phyloP scores from a whole-genome alignment of 306 rosid genomes.

The Castanea sativa region DNA sequence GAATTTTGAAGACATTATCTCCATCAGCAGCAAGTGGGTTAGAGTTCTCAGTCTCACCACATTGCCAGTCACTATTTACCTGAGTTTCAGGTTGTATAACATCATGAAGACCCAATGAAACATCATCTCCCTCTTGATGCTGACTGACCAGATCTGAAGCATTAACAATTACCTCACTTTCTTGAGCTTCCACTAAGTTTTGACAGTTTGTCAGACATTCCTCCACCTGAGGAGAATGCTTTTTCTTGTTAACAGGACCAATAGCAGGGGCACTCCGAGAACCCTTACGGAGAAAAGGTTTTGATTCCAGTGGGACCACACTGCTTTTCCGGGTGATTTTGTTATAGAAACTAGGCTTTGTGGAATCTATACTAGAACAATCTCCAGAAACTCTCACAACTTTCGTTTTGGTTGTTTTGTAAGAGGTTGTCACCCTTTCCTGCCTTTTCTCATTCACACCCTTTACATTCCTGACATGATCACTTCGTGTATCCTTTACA shows the following conservation, averaged over 20 bases:
- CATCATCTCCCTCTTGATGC: conserved; percentile 47
- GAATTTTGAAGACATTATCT: conserved; percentile 35
- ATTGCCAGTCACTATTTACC: conserved; percentile 39
- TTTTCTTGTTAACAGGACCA: conserved; percentile 54
- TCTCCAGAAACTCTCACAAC: conserved; percentile 48
- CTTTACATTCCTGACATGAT: conserved; percentile 41
- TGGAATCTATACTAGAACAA: conserved; percentile 35
- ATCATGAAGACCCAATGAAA: conserved; percentile 34
- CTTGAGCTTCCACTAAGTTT: conserved; percentile 46
- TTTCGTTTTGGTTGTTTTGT: conserved; percentile 56
- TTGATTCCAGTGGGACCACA: conserved; percentile 90
- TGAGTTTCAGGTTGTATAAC: conserved; percentile 45
- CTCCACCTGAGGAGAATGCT: conserved; percentile 46
- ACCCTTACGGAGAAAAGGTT: conserved; percentile 86
- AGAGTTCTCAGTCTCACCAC: conserved; percentile 40
- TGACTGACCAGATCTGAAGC: conserved; percentile 52
- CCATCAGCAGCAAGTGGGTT: conserved; percentile 40
- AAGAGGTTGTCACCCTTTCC: conserved; percentile 41
- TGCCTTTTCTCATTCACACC: conserved; percentile 55
- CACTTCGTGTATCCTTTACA: conserved; percentile 53
- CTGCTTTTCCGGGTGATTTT: conserved; percentile 87
- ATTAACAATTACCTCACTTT: conserved; percentile 43
- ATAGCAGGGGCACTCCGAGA: conserved; percentile 51
- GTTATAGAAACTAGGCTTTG: conserved; percentile 50
- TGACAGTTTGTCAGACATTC: conserved; percentile 43